phyloP scores from a whole-genome alignment of 345 rosid species.

The Acer saccharum region DNA sequence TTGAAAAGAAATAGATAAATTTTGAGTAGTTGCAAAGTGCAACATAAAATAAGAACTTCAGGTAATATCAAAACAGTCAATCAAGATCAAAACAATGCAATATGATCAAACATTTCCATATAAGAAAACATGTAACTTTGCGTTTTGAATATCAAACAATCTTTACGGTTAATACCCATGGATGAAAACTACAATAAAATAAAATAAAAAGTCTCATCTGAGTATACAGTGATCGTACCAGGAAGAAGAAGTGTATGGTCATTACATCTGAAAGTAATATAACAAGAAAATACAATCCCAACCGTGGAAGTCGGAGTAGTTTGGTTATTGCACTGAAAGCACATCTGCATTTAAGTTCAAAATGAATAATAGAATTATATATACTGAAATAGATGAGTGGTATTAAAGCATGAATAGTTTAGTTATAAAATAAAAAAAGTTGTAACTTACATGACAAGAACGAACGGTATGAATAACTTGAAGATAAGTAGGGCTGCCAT shows the following conservation, averaged over 20 bases:
- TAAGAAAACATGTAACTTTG: no score
- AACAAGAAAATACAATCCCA: slow-evolving; percentile 96
- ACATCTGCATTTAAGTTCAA: slow-evolving; percentile 61
- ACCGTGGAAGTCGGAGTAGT: slow-evolving; percentile 65
- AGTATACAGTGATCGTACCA: slow-evolving; percentile 48
- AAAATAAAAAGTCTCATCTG: neutral
- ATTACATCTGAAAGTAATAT: slow-evolving; percentile 88
- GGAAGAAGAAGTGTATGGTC: slow-evolving; percentile 97
- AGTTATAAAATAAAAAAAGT: neutral
- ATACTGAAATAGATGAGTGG: neutral
- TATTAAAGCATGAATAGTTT: neutral
- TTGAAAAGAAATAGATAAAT: neutral
- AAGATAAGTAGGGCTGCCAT: slow-evolving; percentile 94
- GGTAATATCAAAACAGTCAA: neutral
- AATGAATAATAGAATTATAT: neutral
- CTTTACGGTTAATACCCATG: no score
- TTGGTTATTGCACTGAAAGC: slow-evolving; percentile 88
- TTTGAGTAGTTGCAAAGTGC: neutral
- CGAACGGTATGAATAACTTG: slow-evolving; percentile 94
- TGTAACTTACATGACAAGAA: slow-evolving; percentile 89
- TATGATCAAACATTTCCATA: neutral
- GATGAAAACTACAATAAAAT: neutral
- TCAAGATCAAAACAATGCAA: neutral
- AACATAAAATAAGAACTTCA: neutral
- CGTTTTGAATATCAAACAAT: no score